phyloP scores from a whole-genome alignment of 2,329 filamentous ascomycete species.

The Diaporthe humulicola region DNA sequence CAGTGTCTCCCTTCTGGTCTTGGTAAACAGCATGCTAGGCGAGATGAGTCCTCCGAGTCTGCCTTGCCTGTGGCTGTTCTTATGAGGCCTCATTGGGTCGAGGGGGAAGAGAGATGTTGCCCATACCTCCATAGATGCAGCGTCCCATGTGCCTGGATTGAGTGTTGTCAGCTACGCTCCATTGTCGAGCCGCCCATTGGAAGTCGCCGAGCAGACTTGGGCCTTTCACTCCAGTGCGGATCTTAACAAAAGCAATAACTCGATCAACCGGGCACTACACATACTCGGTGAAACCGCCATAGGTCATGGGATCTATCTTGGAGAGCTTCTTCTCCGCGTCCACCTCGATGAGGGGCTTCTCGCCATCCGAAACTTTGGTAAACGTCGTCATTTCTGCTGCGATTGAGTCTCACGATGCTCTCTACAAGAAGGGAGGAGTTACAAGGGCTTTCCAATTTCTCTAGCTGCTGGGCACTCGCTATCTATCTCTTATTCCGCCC shows the following conservation, averaged over 20 bases:
- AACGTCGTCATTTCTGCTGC: slow-evolving; percentile 75
- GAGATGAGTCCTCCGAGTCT: neutral
- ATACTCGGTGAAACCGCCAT: slow-evolving; percentile 88
- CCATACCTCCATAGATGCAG: slow-evolving; percentile 82
- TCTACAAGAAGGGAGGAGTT: slow-evolving; percentile 6
- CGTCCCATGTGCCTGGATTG: slow-evolving; percentile 82
- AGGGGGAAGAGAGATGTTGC: neutral
- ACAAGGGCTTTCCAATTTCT: neutral
- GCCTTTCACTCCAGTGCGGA: neutral
- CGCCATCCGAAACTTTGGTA: slow-evolving; percentile 73
- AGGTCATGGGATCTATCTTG: slow-evolving; percentile 84
- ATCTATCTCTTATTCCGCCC: slow-evolving; percentile 33
- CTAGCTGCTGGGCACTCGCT: slow-evolving; percentile 15
- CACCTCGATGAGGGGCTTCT: slow-evolving; percentile 74
- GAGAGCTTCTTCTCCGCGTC: slow-evolving; percentile 75
- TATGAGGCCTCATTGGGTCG: neutral
- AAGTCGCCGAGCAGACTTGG: neutral
- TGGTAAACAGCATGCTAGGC: neutral
- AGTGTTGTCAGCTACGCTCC: slow-evolving; percentile 1
- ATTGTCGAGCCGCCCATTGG: neutral
- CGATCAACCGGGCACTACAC: slow-evolving; percentile 45
- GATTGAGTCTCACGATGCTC: slow-evolving; percentile 4
- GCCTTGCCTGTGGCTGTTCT: neutral
- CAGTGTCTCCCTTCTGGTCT: neutral
- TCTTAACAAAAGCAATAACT: neutral